Base-by-base conservation (phyloP, 495 filamentous ascomycete species). In the Aspergillus incahuasiensis region DNA sequence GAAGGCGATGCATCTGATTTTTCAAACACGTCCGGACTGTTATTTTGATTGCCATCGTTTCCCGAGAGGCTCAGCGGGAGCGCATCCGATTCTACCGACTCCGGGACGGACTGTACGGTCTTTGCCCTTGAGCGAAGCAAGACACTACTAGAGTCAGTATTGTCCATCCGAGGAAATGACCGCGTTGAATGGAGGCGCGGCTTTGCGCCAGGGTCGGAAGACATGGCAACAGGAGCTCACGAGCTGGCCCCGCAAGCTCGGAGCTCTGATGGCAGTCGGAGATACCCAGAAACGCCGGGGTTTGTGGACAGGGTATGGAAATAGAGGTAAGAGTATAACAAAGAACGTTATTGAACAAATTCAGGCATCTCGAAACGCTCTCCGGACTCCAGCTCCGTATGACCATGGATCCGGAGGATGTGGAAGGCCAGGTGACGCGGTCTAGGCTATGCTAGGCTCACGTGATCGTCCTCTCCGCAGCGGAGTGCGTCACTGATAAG, bases 51-150 rank as follows among this genome's bases (percentile, higher is more conserved):
- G 13, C 70, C 63, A 8, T 64, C 53, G 22, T 64, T 60, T n/a
- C 39, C 48, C 13, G 69, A 54, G n/a, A 63, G 50, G 1, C 68
- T 48, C 42, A 67, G 21, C 34, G 63, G 58, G 30, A 59, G 64
- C 12, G 66, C 49, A 9, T 70, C 59, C 4, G 74, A 55, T 22
- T 68, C 67, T 21, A 69, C 64, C 40, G 70, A 65, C 21, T 79
- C 75, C 5, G 80, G 63, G 34, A 75, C 66, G 65, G 80, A 81
- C 59, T 87, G 82, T 24, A 86, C 67, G 1, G 85, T 87, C 66
- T 75, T 85, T 16, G 87, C 83, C 63, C 86, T 74, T 60, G 78
- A 81, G 19, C 75, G 65, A 70, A 60, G 64, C 57, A 69, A 63
- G 52, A 70, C 74, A 55, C 64, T 15, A 2, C 4, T 79, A 50